Evolutionary conservation across 192 early-diverging fungal species (phyloP).

Genomic region (Coemansia sp.): DNA sequence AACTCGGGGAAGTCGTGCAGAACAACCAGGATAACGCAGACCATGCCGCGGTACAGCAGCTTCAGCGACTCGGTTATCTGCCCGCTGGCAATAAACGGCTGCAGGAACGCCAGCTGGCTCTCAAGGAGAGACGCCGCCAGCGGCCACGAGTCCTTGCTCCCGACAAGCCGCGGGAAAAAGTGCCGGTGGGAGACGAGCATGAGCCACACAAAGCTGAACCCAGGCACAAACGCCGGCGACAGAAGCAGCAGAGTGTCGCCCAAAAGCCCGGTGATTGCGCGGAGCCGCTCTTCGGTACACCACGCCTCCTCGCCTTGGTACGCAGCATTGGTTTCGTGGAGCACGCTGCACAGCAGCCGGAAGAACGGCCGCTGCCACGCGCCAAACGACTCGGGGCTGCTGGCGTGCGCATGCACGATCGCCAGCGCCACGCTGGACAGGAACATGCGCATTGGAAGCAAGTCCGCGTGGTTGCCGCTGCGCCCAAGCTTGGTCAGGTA

Average conservation of each 20-base stretch:
- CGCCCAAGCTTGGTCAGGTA: slow-evolving; percentile 74
- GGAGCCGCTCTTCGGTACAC: slow-evolving; percentile 21
- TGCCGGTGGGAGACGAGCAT: slow-evolving; percentile 89
- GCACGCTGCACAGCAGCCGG: slow-evolving; percentile 79
- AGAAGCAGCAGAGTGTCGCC: slow-evolving; percentile 74
- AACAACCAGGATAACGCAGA: slow-evolving; percentile 87
- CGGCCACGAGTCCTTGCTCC: slow-evolving; percentile 80
- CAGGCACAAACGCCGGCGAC: slow-evolving; percentile 83
- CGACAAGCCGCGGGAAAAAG: slow-evolving; percentile 85
- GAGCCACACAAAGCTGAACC: slow-evolving; percentile 93
- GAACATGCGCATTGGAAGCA: slow-evolving; percentile 77
- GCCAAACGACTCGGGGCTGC: slow-evolving; percentile 70
- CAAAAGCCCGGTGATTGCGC: slow-evolving; percentile 19
- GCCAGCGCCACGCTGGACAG: slow-evolving; percentile 84
- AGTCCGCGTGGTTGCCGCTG: slow-evolving; percentile 49
- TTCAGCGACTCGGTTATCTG: slow-evolving; percentile 73
- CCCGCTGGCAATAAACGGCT: slow-evolving; percentile 74
- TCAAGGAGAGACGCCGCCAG: slow-evolving; percentile 82
- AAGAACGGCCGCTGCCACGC: slow-evolving; percentile 83
- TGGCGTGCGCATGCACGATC: slow-evolving; percentile 82
- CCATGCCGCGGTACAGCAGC: slow-evolving; percentile 83
- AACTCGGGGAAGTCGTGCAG: slow-evolving; percentile 99
- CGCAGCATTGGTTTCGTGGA: slow-evolving; percentile 68
- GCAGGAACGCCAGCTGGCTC: slow-evolving; percentile 82
- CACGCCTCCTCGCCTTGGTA: slow-evolving; percentile 28